Evolutionary conservation across 306 rosid genomes (phyloP).

Genomic region (Cicer chorassanicum): DNA sequence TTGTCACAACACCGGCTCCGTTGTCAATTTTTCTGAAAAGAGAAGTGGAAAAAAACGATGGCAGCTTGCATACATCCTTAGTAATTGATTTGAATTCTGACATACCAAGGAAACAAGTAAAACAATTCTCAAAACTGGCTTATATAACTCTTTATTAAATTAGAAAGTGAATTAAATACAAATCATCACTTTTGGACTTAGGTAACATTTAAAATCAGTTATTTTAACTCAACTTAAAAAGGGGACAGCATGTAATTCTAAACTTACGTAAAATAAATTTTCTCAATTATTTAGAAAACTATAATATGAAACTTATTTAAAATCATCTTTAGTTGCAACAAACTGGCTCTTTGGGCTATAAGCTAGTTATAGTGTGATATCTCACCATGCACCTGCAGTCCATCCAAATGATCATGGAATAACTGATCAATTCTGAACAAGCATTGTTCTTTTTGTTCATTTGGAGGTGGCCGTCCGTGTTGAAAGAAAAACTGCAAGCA

Average conservation of each 20-base stretch:
- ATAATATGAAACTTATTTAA: slow-evolving; percentile 36
- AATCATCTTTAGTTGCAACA: slow-evolving; percentile 36
- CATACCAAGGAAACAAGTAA: slow-evolving; percentile 51
- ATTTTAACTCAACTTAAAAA: slow-evolving; percentile 32
- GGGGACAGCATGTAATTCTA: slow-evolving; percentile 1
- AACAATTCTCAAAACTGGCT: slow-evolving; percentile 42
- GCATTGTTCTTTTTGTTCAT: slow-evolving; percentile 74
- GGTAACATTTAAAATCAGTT: slow-evolving; percentile 19
- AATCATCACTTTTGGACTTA: slow-evolving; percentile 11
- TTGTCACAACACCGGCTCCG: slow-evolving; percentile 81
- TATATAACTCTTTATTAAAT: slow-evolving; percentile 26
- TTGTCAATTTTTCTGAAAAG: slow-evolving; percentile 89
- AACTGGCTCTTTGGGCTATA: slow-evolving; percentile 37
- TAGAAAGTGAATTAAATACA: slow-evolving; percentile 34
- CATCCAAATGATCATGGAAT: slow-evolving; percentile 75
- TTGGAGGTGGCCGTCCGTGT: slow-evolving; percentile 83
- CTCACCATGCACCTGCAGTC: slow-evolving; percentile 89
- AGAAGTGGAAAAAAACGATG: slow-evolving; percentile 83
- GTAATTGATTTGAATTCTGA: slow-evolving; percentile 86
- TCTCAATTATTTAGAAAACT: slow-evolving; percentile 38
- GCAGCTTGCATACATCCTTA: slow-evolving; percentile 98
- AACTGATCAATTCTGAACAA: slow-evolving; percentile 60
- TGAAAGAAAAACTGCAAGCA: slow-evolving; percentile 86
- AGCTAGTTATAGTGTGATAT: slow-evolving; percentile 43
- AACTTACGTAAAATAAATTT: slow-evolving; percentile 29